Evolutionary conservation across 1,284 basidiomycete species (phyloP).

Genomic region (Apiotrichum gracile): DNA sequence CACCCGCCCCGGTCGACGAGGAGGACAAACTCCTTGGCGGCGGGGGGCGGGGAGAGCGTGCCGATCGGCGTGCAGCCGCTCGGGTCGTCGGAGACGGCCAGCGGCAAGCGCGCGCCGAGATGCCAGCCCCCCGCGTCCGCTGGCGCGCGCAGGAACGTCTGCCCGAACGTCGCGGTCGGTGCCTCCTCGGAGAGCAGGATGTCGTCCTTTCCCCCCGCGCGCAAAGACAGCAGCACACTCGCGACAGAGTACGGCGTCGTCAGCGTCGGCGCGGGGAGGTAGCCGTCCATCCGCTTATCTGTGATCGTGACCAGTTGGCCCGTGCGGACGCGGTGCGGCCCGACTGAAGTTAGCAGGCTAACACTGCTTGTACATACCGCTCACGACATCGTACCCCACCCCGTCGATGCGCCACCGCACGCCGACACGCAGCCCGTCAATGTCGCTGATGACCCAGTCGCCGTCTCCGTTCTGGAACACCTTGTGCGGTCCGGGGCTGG

Average conservation of each 20-base stretch:
- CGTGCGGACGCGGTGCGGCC: slow-evolving; percentile 67
- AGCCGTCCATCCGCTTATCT: slow-evolving; percentile 51
- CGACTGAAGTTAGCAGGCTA: slow-evolving; percentile 54
- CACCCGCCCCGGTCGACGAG: slow-evolving; percentile 59
- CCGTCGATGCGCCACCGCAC: slow-evolving; percentile 73
- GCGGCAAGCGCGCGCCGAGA: background rate
- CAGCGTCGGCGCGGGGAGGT: slow-evolving; percentile 50
- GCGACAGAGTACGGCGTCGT: slow-evolving; percentile 9
- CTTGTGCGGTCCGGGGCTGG: slow-evolving; percentile 62
- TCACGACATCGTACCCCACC: slow-evolving; percentile 76
- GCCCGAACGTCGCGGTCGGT: slow-evolving; percentile 10
- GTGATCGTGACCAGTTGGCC: slow-evolving; percentile 76
- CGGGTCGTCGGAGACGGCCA: slow-evolving; percentile 9
- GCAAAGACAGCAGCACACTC: slow-evolving; percentile 13
- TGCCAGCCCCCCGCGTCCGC: background rate
- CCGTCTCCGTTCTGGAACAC: slow-evolving; percentile 56
- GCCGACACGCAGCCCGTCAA: slow-evolving; percentile 62
- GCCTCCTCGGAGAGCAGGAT: slow-evolving; percentile 47
- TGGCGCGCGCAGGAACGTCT: background rate
- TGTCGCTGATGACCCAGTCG: slow-evolving; percentile 62
- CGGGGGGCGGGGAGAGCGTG: background rate
- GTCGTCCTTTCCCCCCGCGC: background rate
- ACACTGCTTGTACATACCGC: slow-evolving; percentile 54
- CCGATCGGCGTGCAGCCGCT: slow-evolving; percentile 13
- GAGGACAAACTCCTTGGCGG: slow-evolving; percentile 16